These are phyloP conservation scores for Chaetomium tenue DNA, from an alignment of 495 filamentous ascomycete species.

Conservation along the genomic window DNA sequence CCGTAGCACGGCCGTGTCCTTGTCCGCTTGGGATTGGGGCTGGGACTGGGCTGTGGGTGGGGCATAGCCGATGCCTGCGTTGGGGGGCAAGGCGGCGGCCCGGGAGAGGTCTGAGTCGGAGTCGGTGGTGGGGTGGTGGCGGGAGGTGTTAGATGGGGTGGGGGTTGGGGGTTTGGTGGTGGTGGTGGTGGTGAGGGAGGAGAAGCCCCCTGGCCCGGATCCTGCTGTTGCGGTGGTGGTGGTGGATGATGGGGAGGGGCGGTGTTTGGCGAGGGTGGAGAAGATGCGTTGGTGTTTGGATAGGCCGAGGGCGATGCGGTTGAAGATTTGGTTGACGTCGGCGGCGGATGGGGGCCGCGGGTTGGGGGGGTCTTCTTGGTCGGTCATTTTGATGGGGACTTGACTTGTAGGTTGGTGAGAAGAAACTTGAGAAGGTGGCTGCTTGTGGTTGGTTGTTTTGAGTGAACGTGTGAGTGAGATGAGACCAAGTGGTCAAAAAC, in stretches of 20 bases:
- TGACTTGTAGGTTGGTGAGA: background rate
- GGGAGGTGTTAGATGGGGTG: background rate
- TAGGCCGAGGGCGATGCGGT: slow-evolving; percentile 34
- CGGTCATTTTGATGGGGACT: slow-evolving; percentile 6
- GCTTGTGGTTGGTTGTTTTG: background rate
- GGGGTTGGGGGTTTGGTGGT: background rate
- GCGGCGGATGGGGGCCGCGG: slow-evolving; percentile 30
- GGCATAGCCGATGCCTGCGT: slow-evolving; percentile 40
- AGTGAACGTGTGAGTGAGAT: background rate
- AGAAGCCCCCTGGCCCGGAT: slow-evolving; percentile 23
- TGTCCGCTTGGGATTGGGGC: slow-evolving; percentile 12
- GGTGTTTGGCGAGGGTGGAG: slow-evolving; percentile 20
- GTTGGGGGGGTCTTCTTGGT: slow-evolving; percentile 4
- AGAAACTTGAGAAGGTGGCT: background rate
- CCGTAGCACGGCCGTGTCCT: slow-evolving; percentile 31
- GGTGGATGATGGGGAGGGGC: slow-evolving; percentile 18
- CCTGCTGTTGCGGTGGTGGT: slow-evolving; percentile 2
- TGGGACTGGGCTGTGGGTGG: background rate
- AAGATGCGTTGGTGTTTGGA: slow-evolving; percentile 22
- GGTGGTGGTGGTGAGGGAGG: slow-evolving; percentile 18
- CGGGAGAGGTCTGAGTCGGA: slow-evolving; percentile 30
- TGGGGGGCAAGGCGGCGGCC: slow-evolving; percentile 32
- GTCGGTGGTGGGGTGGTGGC: slow-evolving; percentile 22
- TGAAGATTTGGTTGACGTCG: slow-evolving; percentile 37
- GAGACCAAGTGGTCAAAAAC: no score